Conservation (phyloP, 495 filamentous ascomycete genomes). For the Penicillium cinerascens region DNA sequence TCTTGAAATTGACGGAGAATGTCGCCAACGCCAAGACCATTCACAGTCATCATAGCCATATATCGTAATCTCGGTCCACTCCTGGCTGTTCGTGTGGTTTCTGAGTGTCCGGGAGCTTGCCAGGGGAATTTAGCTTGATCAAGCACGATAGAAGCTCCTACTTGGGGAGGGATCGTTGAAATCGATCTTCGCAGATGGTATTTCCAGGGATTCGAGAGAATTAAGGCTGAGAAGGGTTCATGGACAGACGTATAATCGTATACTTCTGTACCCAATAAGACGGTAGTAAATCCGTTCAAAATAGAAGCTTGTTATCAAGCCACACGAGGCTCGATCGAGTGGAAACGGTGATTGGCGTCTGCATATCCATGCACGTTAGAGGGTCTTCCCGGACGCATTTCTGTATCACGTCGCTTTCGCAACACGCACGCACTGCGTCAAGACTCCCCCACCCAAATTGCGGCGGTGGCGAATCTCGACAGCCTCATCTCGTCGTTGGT, state of each 20-base stretch:
- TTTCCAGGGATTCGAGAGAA: no score
- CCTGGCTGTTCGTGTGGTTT: not conserved
- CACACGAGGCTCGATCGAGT: not conserved
- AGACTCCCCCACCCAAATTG: not conserved
- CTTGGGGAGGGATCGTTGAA: no score
- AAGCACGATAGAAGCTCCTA: not conserved
- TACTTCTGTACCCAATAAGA: not conserved
- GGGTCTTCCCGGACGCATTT: not conserved
- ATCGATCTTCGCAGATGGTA: no score
- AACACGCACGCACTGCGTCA: no score
- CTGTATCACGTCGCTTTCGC: no score
- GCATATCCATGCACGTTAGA: not conserved
- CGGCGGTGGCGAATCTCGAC: conserved; percentile 15
- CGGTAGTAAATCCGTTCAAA: no score
- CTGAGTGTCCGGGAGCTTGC: not conserved
- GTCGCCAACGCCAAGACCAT: conserved; percentile 16
- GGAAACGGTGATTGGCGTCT: no score
- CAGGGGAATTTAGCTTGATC: not conserved
- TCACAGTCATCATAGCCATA: no score
- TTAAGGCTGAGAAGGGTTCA: no score
- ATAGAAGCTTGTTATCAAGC: not conserved
- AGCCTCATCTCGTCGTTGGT: not conserved
- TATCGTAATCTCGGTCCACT: not conserved
- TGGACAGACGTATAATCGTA: not conserved
- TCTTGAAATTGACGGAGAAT: not conserved